Evolutionary conservation across 768 basidiomycete genomes (phyloP).

Genomic region (Peribolospora baueri): DNA sequence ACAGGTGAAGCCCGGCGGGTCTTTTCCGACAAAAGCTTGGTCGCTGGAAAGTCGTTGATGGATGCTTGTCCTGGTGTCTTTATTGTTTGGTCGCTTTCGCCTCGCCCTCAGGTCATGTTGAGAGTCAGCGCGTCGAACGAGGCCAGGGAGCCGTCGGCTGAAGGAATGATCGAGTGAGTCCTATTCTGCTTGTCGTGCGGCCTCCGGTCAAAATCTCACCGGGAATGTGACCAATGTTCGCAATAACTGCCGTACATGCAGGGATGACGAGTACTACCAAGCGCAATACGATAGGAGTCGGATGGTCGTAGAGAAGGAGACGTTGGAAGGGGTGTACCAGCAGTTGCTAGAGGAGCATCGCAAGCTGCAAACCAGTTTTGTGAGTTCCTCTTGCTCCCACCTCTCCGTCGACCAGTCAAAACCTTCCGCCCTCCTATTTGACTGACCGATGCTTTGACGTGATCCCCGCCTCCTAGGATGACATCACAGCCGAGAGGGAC

Average conservation of each 20-base stretch:
- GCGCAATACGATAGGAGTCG: conserved; percentile 58
- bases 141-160: conserved; percentile 31
- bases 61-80: background rate
- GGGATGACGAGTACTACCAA: conserved; percentile 70
- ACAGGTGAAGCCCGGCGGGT: conserved; percentile 31
- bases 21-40: background rate
- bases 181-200: background rate
- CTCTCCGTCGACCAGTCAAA: background rate
- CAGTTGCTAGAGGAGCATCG: conserved; percentile 50
- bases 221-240: background rate
- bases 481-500: too few relatives aligned
- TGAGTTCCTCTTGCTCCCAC: background rate
- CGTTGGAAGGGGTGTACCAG: conserved; percentile 58
- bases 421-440: background rate
- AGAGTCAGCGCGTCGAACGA: conserved; percentile 34
- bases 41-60: background rate
- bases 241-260: conserved; percentile 14
- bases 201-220: background rate
- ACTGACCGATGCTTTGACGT: too few relatives aligned
- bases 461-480: too few relatives aligned
- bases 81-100: conserved; percentile 1
- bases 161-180: conserved; percentile 57
- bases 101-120: conserved; percentile 39
- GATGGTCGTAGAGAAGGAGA: conserved; percentile 60
- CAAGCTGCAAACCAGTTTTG: conserved; percentile 40